Percentiles rank a stretch among this genome's conserved stretches.
These are phyloP conservation scores for Nidula microcarpa DNA, from an alignment of 768 basidiomycete genomes.

Conservation along the genomic window DNA sequence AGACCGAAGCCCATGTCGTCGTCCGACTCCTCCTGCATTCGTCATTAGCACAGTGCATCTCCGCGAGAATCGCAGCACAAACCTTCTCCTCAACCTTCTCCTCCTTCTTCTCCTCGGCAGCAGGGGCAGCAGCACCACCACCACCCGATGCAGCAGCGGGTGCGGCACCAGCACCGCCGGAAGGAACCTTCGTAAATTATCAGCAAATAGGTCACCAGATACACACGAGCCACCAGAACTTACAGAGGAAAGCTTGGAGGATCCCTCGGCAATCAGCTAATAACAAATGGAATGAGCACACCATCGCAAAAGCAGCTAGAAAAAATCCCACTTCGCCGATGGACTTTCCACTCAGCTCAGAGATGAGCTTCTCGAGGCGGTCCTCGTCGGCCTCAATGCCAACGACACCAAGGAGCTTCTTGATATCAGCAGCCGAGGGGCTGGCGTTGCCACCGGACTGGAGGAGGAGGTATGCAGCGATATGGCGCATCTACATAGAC, in stretches of 20 bases:
- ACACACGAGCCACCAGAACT: slow-evolving; percentile 16
- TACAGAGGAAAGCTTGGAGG: slow-evolving; percentile 91
- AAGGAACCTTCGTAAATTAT: slow-evolving; percentile 65
- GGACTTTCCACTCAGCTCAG: slow-evolving; percentile 90
- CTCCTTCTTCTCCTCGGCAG: slow-evolving; percentile 76
- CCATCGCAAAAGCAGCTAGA: background rate
- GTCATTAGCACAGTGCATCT: slow-evolving; percentile 3
- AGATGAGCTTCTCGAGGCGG: slow-evolving; percentile 77
- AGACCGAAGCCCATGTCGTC: slow-evolving; percentile 99
- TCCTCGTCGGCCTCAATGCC: slow-evolving; percentile 87
- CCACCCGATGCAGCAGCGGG: slow-evolving; percentile 50
- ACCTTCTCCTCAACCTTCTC: slow-evolving; percentile 92
- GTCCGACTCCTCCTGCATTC: slow-evolving; percentile 81
- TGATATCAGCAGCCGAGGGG: slow-evolving; percentile 85
- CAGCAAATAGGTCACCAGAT: background rate
- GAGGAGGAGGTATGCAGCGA: slow-evolving; percentile 98
- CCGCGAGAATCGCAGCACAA: slow-evolving; percentile 14
- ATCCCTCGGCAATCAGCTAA: slow-evolving; percentile 90
- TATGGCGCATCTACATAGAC: slow-evolving; percentile 70
- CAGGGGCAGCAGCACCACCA: slow-evolving; percentile 57
- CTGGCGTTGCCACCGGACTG: slow-evolving; percentile 88
- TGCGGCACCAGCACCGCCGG: slow-evolving; percentile 60
- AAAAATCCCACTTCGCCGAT: slow-evolving; percentile 61
- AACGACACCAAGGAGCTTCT: slow-evolving; percentile 79
- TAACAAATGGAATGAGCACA: background rate